phyloP scores from a whole-genome alignment of 1,284 basidiomycete genomes.

The Pseudozyma tsukubaensis region DNA sequence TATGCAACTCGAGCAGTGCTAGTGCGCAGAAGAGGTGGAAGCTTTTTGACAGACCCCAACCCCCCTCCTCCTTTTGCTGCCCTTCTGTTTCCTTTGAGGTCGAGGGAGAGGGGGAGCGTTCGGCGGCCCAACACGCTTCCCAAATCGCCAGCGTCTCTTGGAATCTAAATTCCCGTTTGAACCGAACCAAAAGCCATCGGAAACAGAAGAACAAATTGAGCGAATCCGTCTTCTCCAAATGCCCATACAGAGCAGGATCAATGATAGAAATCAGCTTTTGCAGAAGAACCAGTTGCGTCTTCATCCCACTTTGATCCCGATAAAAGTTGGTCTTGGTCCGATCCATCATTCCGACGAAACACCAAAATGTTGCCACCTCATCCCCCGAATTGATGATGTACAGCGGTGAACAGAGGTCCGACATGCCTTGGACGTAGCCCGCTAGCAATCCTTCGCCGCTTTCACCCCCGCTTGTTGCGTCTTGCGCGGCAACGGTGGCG shows the following conservation, averaged over 20 bases:
- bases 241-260: constrained; percentile 79
- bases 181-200: constrained; percentile 74
- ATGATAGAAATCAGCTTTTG: constrained; percentile 91
- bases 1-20: constrained; percentile 90
- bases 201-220: constrained; percentile 99
- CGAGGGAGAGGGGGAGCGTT: constrained; percentile 9
- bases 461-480: neutral
- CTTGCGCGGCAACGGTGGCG: neutral
- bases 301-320: constrained; percentile 98
- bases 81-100: neutral
- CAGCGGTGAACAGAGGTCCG: constrained; percentile 90
- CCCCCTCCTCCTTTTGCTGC: neutral
- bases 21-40: constrained; percentile 96
- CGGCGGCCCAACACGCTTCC: constrained; percentile 73
- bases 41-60: constrained; percentile 67
- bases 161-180: constrained; percentile 86
- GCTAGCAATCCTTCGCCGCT: constrained; percentile 14
- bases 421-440: constrained; percentile 93
- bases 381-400: constrained; percentile 91
- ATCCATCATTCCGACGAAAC: constrained; percentile 92
- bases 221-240: constrained; percentile 83
- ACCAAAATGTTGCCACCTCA: constrained; percentile 92
- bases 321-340: constrained; percentile 95
- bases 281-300: constrained; percentile 85
- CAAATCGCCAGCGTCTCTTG: constrained; percentile 87